Percentiles rank a stretch among this genome's conserved stretches.
These are phyloP conservation scores for Talaromyces marneffei DNA, from an alignment of 2,329 filamentous ascomycete genomes.

Conservation along the genomic window DNA sequence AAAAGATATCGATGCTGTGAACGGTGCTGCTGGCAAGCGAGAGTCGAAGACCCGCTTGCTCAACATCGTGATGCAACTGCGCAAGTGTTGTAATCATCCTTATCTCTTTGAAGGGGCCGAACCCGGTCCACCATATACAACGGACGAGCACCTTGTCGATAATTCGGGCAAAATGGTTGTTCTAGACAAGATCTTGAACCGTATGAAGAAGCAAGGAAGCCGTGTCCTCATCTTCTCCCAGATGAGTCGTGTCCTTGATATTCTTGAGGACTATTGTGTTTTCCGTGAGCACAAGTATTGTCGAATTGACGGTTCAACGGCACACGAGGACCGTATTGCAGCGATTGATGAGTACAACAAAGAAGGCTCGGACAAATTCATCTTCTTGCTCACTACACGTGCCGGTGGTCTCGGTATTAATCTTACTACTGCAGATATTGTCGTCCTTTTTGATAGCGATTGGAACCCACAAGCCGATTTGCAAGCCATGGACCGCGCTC, in stretches of 20 bases:
- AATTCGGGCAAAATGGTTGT: slow-evolving; percentile 98
- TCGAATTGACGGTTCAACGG: slow-evolving; percentile 92
- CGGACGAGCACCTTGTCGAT: slow-evolving; percentile 87
- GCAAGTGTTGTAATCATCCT: slow-evolving; percentile 98
- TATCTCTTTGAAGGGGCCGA: slow-evolving; percentile 98
- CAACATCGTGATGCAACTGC: slow-evolving; percentile 98
- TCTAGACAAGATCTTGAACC: slow-evolving; percentile 80
- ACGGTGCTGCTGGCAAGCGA: slow-evolving; percentile 89
- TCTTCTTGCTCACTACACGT: slow-evolving; percentile 91
- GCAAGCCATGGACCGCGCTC: slow-evolving; percentile 97
- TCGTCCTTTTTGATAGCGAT: slow-evolving; percentile 93
- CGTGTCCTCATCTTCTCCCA: slow-evolving; percentile 98
- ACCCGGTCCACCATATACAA: slow-evolving; percentile 94
- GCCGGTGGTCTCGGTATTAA: slow-evolving; percentile 97
- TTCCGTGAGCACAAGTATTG: slow-evolving; percentile 94
- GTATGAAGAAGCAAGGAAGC: slow-evolving; percentile 80
- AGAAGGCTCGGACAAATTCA: slow-evolving; percentile 88
- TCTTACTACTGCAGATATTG: slow-evolving; percentile 88
- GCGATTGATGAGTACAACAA: slow-evolving; percentile 99
- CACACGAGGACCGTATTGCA: slow-evolving; percentile 93
- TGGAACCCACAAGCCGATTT: slow-evolving; percentile 99
- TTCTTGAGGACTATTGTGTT: slow-evolving; percentile 96
- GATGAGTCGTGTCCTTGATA: slow-evolving; percentile 95
- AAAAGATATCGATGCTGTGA: slow-evolving; percentile 98
- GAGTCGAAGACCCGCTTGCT: slow-evolving; percentile 95